Conservation (phyloP, 805 yeast genomes). For the Metschnikowia drakensbergensis region DNA sequence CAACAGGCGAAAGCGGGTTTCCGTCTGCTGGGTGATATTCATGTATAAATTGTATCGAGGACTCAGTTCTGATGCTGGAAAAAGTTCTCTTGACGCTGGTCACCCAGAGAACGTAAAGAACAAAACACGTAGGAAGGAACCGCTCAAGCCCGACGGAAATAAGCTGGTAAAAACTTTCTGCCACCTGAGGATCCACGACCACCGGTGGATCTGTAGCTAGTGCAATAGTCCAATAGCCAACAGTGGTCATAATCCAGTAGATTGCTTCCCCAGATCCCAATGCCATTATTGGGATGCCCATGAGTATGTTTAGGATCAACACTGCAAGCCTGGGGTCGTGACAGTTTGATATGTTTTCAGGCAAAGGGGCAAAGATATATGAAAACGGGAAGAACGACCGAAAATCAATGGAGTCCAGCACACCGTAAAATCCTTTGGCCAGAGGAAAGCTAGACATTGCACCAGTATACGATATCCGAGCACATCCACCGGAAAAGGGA, state of each 20-base stretch:
- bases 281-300: constrained; percentile 62
- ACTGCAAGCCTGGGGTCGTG: constrained; percentile 64
- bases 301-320: constrained; percentile 51
- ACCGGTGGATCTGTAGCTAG: constrained; percentile 79
- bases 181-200: constrained; percentile 49
- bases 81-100: constrained; percentile 51
- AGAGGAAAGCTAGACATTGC: constrained; percentile 45
- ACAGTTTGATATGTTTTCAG: constrained; percentile 46
- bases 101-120: constrained; percentile 67
- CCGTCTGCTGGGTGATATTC: neutral
- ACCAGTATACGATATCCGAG: constrained; percentile 57
- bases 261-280: constrained; percentile 40
- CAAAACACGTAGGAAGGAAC: constrained; percentile 69
- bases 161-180: constrained; percentile 54
- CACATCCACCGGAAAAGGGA: constrained; percentile 76
- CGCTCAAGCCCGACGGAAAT: constrained; percentile 71
- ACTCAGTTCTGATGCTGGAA: constrained; percentile 3
- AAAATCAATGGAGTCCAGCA: constrained; percentile 54
- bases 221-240: constrained; percentile 81
- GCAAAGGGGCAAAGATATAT: constrained; percentile 51
- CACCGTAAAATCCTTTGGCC: constrained; percentile 48
- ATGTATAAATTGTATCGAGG: neutral
- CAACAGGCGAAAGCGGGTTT: neutral
- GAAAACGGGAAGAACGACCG: constrained; percentile 74
- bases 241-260: constrained; percentile 57